Percentiles rank a stretch among this genome's conserved stretches.
Conservation (phyloP, 352 stramenopile species). For the Saprolegnia diclina region DNA sequence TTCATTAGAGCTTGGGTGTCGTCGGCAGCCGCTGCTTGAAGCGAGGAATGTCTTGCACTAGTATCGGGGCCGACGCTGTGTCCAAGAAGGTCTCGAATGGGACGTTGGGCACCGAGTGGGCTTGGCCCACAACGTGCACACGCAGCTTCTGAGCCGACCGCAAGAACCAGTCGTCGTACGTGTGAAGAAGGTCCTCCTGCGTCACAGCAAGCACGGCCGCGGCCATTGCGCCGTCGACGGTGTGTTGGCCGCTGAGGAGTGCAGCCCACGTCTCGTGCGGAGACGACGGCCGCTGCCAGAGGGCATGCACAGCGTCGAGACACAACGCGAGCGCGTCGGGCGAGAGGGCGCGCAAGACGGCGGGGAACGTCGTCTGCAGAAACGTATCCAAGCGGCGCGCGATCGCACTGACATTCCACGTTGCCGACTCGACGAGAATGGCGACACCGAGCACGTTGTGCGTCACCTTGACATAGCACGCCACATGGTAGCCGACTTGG, state of each 20-base stretch:
- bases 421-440: slow-evolving; percentile 11
- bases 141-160: slow-evolving; percentile 42
- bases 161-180: slow-evolving; percentile 58
- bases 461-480: slow-evolving; percentile 9
- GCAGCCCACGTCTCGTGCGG: slow-evolving; percentile 30
- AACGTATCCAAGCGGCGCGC: slow-evolving; percentile 16
- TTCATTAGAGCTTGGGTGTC: no score
- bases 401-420: slow-evolving; percentile 1
- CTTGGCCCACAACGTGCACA: slow-evolving; percentile 67
- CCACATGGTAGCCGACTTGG: slow-evolving; percentile 21
- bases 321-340: not conserved
- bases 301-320: not conserved
- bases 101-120: slow-evolving; percentile 39
- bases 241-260: slow-evolving; percentile 40
- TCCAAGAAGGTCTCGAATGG: slow-evolving; percentile 54
- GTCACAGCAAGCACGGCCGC: slow-evolving; percentile 39
- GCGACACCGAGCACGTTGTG: slow-evolving; percentile 17
- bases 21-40: slow-evolving; percentile 37
- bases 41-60: slow-evolving; percentile 53
- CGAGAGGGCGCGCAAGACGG: not conserved
- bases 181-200: slow-evolving; percentile 35
- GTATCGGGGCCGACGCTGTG: slow-evolving; percentile 40
- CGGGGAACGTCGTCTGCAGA: slow-evolving; percentile 3
- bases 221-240: slow-evolving; percentile 40
- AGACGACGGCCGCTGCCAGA: slow-evolving; percentile 28